Conservation (phyloP, 2,329 filamentous ascomycete species). For the Colletotrichum trifolii region DNA sequence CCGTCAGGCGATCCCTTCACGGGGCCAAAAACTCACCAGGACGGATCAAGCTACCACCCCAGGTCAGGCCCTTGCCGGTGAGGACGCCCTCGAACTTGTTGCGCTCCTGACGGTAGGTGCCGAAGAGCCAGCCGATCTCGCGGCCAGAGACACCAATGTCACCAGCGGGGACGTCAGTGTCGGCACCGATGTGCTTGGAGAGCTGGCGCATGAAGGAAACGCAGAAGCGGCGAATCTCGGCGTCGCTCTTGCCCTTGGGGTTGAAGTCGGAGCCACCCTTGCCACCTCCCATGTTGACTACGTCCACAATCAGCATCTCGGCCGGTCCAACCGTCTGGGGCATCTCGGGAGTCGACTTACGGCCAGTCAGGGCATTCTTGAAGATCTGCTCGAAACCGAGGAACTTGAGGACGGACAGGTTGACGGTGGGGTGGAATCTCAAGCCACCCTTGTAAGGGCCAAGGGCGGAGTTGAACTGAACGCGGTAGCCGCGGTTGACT, state of each 20-base stretch:
- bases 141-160: constrained; percentile 94
- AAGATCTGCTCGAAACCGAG: constrained; percentile 99
- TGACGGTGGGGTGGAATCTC: constrained; percentile 91
- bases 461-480: constrained; percentile 98
- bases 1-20: background rate
- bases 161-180: constrained; percentile 95
- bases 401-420: constrained; percentile 84
- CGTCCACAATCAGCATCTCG: constrained; percentile 35
- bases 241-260: constrained; percentile 97
- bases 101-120: constrained; percentile 87
- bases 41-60: constrained; percentile 94
- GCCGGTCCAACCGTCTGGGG: background rate
- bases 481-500: constrained; percentile 97
- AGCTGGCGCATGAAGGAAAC: constrained; percentile 96
- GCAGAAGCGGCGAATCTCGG: constrained; percentile 98
- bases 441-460: constrained; percentile 99
- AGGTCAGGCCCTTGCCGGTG: constrained; percentile 92
- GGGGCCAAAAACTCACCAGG: constrained; percentile 59
- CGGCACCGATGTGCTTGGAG: constrained; percentile 93
- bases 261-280: constrained; percentile 99
- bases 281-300: constrained; percentile 93
- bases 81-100: constrained; percentile 97
- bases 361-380: constrained; percentile 97
- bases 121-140: constrained; percentile 96
- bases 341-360: constrained; percentile 63